These are phyloP conservation scores for Byssochlamys sp. DNA, from an alignment of 2,329 filamentous ascomycete genomes.

Conservation along the genomic window DNA sequence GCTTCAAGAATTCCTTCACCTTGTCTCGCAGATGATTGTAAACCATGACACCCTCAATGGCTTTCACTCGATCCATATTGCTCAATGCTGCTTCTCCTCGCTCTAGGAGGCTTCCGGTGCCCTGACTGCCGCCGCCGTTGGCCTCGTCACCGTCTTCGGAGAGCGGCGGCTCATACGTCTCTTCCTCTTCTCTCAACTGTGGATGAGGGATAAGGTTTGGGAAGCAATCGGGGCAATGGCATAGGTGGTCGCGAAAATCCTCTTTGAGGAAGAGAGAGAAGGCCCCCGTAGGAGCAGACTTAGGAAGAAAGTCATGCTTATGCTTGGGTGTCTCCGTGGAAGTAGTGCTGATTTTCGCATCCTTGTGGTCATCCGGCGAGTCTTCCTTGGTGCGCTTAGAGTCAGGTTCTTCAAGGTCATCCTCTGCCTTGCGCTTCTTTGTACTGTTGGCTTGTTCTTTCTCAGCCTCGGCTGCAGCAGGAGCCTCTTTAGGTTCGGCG, in stretches of 20 bases:
- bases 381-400: conserved; percentile 43
- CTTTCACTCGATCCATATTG: conserved; percentile 82
- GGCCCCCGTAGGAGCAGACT: conserved; percentile 41
- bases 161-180: conserved; percentile 82
- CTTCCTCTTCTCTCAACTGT: conserved; percentile 86
- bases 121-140: conserved; percentile 43
- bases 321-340: conserved; percentile 37
- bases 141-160: conserved; percentile 55
- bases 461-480: conserved; percentile 5
- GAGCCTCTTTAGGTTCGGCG: background rate
- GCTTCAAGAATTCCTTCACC: conserved; percentile 85
- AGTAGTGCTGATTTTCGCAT: conserved; percentile 4
- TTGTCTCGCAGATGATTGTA: conserved; percentile 95
- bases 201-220: conserved; percentile 59
- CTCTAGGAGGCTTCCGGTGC: conserved; percentile 75
- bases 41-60: conserved; percentile 94
- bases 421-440: conserved; percentile 59
- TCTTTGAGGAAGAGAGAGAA: conserved; percentile 77
- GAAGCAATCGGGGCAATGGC: conserved; percentile 74
- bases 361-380: conserved; percentile 6
- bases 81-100: conserved; percentile 85
- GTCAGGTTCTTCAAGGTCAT: conserved; percentile 30
- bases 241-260: conserved; percentile 71
- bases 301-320: conserved; percentile 53
- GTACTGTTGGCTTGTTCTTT: conserved; percentile 17